phyloP scores from a whole-genome alignment of 768 basidiomycete genomes.

The Leccinum incarnatum region DNA sequence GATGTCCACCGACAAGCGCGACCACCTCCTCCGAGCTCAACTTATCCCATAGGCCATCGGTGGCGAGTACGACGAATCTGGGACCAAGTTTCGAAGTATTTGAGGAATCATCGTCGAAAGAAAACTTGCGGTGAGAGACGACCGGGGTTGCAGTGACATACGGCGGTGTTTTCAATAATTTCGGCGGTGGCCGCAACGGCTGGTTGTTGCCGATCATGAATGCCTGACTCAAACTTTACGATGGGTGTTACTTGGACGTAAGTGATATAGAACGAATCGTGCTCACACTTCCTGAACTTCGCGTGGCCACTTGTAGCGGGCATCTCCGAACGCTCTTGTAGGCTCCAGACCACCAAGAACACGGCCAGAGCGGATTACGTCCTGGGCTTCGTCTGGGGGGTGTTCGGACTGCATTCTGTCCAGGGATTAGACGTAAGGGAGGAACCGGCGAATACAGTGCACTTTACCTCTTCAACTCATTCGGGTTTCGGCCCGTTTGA shows the following conservation, averaged over 20 bases:
- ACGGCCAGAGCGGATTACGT: constrained; percentile 77
- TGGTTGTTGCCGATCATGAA: constrained; percentile 64
- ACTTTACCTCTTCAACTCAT: constrained; percentile 75
- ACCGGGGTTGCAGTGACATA: constrained; percentile 87
- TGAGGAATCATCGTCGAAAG: constrained; percentile 38
- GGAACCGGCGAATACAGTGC: not conserved
- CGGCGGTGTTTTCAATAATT: constrained; percentile 81
- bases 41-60: constrained; percentile 80
- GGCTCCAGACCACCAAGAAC: constrained; percentile 89
- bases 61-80: constrained; percentile 86
- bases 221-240: constrained; percentile 53
- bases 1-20: constrained; percentile 77
- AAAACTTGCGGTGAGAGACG: constrained; percentile 71
- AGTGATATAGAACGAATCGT: not conserved
- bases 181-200: constrained; percentile 56
- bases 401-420: constrained; percentile 78
- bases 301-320: constrained; percentile 84
- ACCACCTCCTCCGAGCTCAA: constrained; percentile 83
- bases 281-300: constrained; percentile 69
- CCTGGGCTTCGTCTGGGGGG: constrained; percentile 66
- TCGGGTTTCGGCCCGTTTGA: constrained; percentile 90
- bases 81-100: constrained; percentile 27
- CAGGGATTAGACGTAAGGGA: constrained; percentile 1
- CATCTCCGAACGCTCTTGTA: constrained; percentile 83
- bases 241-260: not conserved